These are phyloP conservation scores for Tothia fuscella DNA, from an alignment of 2,329 filamentous ascomycete genomes.

Conservation along the genomic window DNA sequence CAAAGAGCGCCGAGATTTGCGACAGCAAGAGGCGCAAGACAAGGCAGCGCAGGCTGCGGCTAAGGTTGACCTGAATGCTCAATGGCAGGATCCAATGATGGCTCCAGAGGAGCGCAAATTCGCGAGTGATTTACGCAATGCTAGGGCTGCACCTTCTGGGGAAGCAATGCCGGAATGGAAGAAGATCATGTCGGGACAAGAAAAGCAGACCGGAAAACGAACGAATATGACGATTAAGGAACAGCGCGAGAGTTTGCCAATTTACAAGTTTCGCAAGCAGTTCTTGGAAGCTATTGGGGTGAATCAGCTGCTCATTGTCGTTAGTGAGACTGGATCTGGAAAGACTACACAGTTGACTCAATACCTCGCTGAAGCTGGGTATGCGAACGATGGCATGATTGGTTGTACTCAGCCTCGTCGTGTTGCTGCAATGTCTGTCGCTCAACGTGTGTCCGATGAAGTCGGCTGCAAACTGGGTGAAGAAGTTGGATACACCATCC, in stretches of 20 bases:
- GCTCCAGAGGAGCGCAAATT: constrained; percentile 76
- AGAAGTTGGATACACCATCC: constrained; percentile 96
- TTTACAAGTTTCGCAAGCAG: constrained; percentile 77
- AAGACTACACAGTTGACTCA: constrained; percentile 97
- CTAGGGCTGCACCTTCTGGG: constrained; percentile 45
- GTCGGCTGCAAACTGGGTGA: constrained; percentile 88
- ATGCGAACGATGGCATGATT: constrained; percentile 76
- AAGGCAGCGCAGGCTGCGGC: constrained; percentile 59
- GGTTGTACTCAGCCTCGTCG: constrained; percentile 94
- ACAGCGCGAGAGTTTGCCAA: constrained; percentile 78
- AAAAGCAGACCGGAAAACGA: constrained; percentile 71
- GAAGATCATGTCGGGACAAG: constrained; percentile 64
- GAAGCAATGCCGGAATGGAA: constrained; percentile 89
- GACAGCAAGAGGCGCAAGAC: constrained; percentile 78
- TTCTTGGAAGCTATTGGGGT: constrained; percentile 76
- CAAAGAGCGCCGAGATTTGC: constrained; percentile 79
- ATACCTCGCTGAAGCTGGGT: constrained; percentile 86
- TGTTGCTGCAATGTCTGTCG: constrained; percentile 97
- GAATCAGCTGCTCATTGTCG: constrained; percentile 89
- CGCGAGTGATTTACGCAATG: constrained; percentile 68
- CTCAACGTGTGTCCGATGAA: constrained; percentile 93
- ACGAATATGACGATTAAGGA: constrained; percentile 91
- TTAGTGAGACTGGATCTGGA: constrained; percentile 92
- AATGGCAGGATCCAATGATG: constrained; percentile 97
- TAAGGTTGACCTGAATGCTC: constrained; percentile 71